These are phyloP conservation scores for Zygoascus hellenicus DNA, from an alignment of 1,139 yeast species.

Conservation along the genomic window DNA sequence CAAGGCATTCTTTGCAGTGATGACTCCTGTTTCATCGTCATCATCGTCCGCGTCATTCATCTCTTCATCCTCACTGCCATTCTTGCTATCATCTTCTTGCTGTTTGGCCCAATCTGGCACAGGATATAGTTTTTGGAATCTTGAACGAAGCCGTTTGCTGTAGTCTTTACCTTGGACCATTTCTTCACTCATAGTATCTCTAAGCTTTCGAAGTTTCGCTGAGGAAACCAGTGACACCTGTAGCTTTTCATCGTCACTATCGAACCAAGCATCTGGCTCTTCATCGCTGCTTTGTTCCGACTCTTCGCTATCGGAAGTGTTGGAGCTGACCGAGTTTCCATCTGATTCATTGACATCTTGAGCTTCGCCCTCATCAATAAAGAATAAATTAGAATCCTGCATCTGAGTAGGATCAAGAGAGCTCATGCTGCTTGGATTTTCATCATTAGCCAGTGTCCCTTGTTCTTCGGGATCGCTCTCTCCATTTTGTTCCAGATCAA, in stretches of 20 bases:
- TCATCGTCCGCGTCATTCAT: conserved; percentile 34
- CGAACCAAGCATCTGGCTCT: conserved; percentile 70
- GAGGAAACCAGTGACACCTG: conserved; percentile 54
- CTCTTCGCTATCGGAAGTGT: conserved; percentile 34
- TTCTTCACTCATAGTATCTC: conserved; percentile 57
- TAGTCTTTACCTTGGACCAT: conserved; percentile 61
- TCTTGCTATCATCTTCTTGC: conserved; percentile 21
- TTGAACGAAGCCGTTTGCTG: conserved; percentile 66
- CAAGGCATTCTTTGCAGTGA: conserved; percentile 38
- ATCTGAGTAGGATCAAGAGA: conserved; percentile 26
- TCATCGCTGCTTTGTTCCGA: conserved; percentile 22
- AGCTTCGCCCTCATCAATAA: conserved; percentile 33
- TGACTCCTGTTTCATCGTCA: conserved; percentile 19
- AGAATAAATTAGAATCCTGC: conserved; percentile 33
- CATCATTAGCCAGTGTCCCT: conserved; percentile 31
- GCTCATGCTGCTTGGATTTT: conserved; percentile 32
- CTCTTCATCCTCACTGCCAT: conserved; percentile 31
- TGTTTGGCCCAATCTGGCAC: conserved; percentile 73
- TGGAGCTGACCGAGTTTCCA: conserved; percentile 59
- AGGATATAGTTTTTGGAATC: conserved; percentile 83
- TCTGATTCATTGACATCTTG: conserved; percentile 33
- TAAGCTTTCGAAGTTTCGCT: conserved; percentile 64
- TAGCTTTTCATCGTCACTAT: conserved; percentile 82
- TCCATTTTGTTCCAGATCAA: conserved; percentile 43
- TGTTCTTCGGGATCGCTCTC: conserved; percentile 42